Conservation (phyloP, 225 moss, liverwort and hornwort species). For the Polytrichum formosum region DNA sequence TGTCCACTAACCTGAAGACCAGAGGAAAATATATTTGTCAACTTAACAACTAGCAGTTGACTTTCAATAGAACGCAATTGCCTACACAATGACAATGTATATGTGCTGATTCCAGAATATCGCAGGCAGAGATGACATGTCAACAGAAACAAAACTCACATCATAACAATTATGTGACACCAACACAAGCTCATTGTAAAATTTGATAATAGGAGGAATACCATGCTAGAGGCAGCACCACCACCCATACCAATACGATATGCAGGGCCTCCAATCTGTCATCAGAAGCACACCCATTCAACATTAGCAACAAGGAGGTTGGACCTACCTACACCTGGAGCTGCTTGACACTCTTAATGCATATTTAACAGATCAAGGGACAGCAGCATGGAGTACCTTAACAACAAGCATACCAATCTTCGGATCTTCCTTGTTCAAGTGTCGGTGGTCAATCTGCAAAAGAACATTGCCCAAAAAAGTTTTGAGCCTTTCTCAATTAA, state of each 20-base stretch:
- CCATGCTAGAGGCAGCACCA: constrained; percentile 99
- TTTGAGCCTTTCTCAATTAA: neutral
- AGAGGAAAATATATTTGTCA: no score
- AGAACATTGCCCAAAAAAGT: constrained; percentile 2
- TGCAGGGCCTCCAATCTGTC: constrained; percentile 96
- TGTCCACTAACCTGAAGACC: constrained; percentile 81
- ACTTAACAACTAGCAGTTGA: no score
- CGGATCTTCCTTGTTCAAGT: constrained; percentile 79
- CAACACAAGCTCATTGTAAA: no score
- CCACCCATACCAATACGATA: constrained; percentile 99
- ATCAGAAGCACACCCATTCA: constrained; percentile 8
- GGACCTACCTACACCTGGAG: no score
- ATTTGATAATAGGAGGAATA: constrained; percentile 7
- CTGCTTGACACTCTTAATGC: no score
- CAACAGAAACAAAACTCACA: no score
- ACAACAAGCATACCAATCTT: constrained; percentile 97
- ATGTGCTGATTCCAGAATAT: no score
- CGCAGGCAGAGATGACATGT: no score
- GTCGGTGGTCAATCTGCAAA: constrained; percentile 89
- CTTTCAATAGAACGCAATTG: no score
- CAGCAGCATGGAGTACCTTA: constrained; percentile 43
- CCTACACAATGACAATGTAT: no score
- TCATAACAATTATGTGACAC: no score
- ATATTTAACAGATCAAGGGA: no score
- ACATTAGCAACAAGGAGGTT: constrained; percentile 5